phyloP scores from a whole-genome alignment of 2,329 filamentous ascomycete genomes.

The Neodidymelliopsis sp. region DNA sequence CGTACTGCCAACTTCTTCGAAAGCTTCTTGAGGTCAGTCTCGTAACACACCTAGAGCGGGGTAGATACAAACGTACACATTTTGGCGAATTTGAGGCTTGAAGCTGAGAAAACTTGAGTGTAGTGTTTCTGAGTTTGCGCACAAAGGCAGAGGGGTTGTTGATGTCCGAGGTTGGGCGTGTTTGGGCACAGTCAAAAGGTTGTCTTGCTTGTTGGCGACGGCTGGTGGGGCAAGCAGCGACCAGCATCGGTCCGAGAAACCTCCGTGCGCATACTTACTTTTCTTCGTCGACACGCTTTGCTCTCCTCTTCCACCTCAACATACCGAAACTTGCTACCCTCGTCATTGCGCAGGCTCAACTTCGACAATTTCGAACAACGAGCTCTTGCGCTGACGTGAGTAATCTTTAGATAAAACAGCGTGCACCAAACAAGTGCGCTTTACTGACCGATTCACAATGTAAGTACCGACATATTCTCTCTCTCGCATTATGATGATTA shows the following conservation, averaged over 20 bases:
- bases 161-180: constrained; percentile 23
- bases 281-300: constrained; percentile 13
- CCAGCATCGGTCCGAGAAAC: constrained; percentile 30
- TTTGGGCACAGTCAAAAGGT: constrained; percentile 30
- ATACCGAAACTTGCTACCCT: not conserved
- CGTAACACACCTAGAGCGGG: constrained; percentile 17
- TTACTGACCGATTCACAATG: not conserved
- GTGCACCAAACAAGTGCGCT: too few relatives aligned
- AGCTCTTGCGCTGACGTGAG: too few relatives aligned
- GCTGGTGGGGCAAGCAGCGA: constrained; percentile 39
- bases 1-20: constrained; percentile 52
- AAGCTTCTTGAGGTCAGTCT: constrained; percentile 25
- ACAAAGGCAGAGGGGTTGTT: constrained; percentile 15
- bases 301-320: not conserved
- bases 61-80: constrained; percentile 28
- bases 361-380: not conserved
- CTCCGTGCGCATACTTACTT: constrained; percentile 24
- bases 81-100: constrained; percentile 11
- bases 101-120: not conserved
- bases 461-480: constrained; percentile 7
- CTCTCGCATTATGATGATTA: constrained; percentile 42
- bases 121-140: constrained; percentile 10
- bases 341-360: not conserved
- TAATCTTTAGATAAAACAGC: too few relatives aligned
- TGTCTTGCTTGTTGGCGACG: constrained; percentile 30